A percentile compares a stretch with the other conserved stretches of the same genome.
Conservation (phyloP, 1,139 yeast genomes). For the Yarrowia galli region DNA sequence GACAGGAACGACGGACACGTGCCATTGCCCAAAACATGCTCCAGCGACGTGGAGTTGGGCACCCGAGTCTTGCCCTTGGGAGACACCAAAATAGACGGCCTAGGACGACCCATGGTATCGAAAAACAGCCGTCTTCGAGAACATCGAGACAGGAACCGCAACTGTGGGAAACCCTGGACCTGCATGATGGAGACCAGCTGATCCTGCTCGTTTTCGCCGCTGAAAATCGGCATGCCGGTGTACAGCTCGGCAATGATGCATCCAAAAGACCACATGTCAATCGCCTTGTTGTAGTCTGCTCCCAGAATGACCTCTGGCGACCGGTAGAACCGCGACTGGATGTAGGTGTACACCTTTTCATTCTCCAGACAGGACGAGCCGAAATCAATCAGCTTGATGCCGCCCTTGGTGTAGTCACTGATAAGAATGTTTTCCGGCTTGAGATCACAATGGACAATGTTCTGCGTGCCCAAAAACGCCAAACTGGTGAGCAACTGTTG, state of each 20-base stretch:
- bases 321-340: constrained; percentile 93
- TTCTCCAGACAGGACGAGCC: constrained; percentile 95
- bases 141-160: constrained; percentile 52
- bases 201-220: constrained; percentile 73
- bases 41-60: constrained; percentile 48
- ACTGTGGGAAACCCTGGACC: constrained; percentile 67
- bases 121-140: constrained; percentile 52
- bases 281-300: constrained; percentile 68
- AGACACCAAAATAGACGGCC: constrained; percentile 46
- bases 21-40: constrained; percentile 47
- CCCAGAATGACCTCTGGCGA: constrained; percentile 92
- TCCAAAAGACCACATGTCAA: constrained; percentile 84
- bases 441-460: constrained; percentile 82
- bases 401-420: constrained; percentile 81
- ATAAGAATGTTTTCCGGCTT: constrained; percentile 94
- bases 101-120: constrained; percentile 57
- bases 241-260: constrained; percentile 71
- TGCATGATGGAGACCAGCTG: constrained; percentile 67
- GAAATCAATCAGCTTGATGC: constrained; percentile 90
- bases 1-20: constrained; percentile 50
- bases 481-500: constrained; percentile 66
- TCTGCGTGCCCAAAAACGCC: constrained; percentile 61
- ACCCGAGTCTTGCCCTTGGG: constrained; percentile 50
- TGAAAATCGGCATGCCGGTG: constrained; percentile 71
- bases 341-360: constrained; percentile 88